Percentiles rank a stretch among this genome's conserved stretches.
Evolutionary conservation across 1,284 basidiomycete species (phyloP).

Genomic region (Cutaneotrichosporon sp.): DNA sequence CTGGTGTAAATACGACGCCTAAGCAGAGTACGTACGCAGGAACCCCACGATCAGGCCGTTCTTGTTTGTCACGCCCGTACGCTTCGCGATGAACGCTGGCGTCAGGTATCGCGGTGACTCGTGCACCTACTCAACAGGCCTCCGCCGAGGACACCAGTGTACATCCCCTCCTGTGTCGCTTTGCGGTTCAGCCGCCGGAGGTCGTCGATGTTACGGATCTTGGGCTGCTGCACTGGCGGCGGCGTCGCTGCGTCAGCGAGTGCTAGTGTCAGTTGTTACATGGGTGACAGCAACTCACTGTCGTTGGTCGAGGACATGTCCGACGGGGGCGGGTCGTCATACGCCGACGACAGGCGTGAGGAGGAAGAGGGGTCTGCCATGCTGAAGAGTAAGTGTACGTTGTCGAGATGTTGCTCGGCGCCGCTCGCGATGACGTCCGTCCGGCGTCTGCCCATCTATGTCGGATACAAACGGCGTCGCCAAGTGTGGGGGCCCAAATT

Average conservation of each 20-base stretch:
- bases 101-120: neutral
- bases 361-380: too few relatives aligned
- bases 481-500: too few relatives aligned
- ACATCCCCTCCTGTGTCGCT: conserved; percentile 21
- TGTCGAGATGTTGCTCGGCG: too few relatives aligned
- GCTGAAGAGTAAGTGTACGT: too few relatives aligned
- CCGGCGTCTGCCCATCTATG: too few relatives aligned
- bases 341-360: too few relatives aligned
- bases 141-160: conserved; percentile 16
- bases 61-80: conserved; percentile 9
- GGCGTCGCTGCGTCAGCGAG: conserved; percentile 8
- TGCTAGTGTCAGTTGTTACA: conserved; percentile 1
- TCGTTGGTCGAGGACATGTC: too few relatives aligned
- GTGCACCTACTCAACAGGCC: conserved; percentile 13
- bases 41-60: conserved; percentile 30
- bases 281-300: too few relatives aligned
- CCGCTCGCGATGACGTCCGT: too few relatives aligned
- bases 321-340: too few relatives aligned
- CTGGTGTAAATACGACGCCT: conserved; percentile 9
- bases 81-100: conserved; percentile 9
- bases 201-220: conserved; percentile 13
- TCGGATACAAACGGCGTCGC: too few relatives aligned
- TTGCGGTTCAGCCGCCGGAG: conserved; percentile 12
- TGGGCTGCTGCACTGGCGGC: neutral
- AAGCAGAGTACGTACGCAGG: conserved; percentile 17